Percentiles rank a stretch among this genome's conserved stretches.
phyloP scores from a whole-genome alignment of 768 basidiomycete genomes.

The Baorangia bicolor region DNA sequence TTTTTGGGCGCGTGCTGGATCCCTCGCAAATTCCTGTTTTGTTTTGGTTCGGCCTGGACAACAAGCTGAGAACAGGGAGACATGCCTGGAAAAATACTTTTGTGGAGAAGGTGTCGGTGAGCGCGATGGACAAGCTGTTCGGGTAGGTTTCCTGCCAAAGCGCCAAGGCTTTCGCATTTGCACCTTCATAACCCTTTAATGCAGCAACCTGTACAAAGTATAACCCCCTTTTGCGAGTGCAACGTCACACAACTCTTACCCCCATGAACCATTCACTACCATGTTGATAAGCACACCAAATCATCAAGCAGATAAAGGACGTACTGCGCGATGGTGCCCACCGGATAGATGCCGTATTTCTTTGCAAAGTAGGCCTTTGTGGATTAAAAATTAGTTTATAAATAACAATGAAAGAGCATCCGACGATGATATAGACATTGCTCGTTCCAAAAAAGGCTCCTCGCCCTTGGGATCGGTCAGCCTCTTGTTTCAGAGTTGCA shows the following conservation, averaged over 20 bases:
- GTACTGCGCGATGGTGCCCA: constrained; percentile 88
- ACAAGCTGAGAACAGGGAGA: not conserved
- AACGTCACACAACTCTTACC: constrained; percentile 38
- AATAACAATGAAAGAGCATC: not conserved
- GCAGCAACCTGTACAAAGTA: constrained; percentile 64
- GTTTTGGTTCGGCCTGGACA: not conserved
- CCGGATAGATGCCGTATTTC: constrained; percentile 60
- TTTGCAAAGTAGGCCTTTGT: constrained; percentile 79
- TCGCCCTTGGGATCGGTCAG: constrained; percentile 42
- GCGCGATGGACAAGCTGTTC: constrained; percentile 60
- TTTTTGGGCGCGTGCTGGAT: constrained; percentile 58
- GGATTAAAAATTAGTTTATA: not conserved
- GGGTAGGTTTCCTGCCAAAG: constrained; percentile 83
- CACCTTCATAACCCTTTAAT: constrained; percentile 74
- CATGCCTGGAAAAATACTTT: constrained; percentile 76
- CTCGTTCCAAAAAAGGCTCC: constrained; percentile 73
- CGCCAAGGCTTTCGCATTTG: constrained; percentile 71
- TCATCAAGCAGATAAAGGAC: constrained; percentile 28
- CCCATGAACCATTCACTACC: constrained; percentile 90
- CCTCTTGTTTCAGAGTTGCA: constrained; percentile 62
- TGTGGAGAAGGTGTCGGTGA: constrained; percentile 96
- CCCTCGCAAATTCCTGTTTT: constrained; percentile 53
- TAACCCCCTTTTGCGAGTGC: not conserved
- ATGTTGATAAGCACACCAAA: constrained; percentile 2
- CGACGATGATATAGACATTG: constrained; percentile 56